These are phyloP conservation scores for Aspergillus jensenii DNA, from an alignment of 2,329 filamentous ascomycete species.

Conservation along the genomic window DNA sequence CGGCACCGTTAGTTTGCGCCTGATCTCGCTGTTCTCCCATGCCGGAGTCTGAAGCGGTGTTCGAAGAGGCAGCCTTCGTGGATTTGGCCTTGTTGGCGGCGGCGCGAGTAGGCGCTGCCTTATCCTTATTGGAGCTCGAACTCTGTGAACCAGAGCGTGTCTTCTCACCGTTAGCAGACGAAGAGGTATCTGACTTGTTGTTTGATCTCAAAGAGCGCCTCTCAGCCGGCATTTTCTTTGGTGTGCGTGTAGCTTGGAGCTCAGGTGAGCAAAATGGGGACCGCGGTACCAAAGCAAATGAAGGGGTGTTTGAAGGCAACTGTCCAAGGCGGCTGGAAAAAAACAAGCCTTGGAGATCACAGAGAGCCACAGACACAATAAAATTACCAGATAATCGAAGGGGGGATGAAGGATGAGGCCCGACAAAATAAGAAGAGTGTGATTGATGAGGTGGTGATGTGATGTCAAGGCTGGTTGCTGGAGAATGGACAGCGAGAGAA, in stretches of 20 bases:
- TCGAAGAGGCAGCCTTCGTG: constrained; percentile 36
- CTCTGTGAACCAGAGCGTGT: constrained; percentile 44
- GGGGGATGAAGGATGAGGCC: constrained; percentile 21
- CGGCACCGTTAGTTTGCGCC: constrained; percentile 65
- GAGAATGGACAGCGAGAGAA: constrained; percentile 31
- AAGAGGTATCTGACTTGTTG: constrained; percentile 48
- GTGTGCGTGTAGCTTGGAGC: constrained; percentile 27
- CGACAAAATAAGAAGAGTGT: constrained; percentile 12
- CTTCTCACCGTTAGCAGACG: constrained; percentile 49
- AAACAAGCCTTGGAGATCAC: constrained; percentile 11
- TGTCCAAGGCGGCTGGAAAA: constrained; percentile 15
- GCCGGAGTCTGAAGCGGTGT: constrained; percentile 35
- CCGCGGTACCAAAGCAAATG: constrained; percentile 28
- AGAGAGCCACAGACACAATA: constrained; percentile 11
- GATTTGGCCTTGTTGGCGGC: constrained; percentile 43
- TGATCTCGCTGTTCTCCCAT: constrained; percentile 73
- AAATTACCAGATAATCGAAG: constrained; percentile 19
- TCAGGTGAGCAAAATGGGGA: constrained; percentile 29
- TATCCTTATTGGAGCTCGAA: constrained; percentile 46
- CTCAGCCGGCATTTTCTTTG: constrained; percentile 46
- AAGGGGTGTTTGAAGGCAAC: constrained; percentile 24
- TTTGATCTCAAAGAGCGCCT: constrained; percentile 48
- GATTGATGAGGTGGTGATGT: constrained; percentile 35
- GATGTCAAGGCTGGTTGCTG: constrained; percentile 37
- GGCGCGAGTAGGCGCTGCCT: constrained; percentile 43